Percentiles rank a stretch among this genome's conserved stretches.
Evolutionary conservation across 495 filamentous ascomycete species (phyloP).

Genomic region (Aspergillus mulundensis): DNA sequence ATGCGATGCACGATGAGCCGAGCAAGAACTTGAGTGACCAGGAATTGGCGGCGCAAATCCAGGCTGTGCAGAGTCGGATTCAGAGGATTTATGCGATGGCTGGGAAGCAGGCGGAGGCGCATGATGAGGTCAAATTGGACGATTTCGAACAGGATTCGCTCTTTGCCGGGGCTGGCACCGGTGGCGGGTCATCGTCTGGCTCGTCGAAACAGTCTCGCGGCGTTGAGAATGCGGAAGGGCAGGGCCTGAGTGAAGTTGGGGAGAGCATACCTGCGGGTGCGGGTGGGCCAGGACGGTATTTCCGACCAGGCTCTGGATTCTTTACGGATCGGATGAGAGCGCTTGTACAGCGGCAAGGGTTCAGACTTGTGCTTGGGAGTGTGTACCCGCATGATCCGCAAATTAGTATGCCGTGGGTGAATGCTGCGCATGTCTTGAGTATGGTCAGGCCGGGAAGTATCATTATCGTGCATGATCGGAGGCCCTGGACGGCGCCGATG

Average conservation of each 20-base stretch:
- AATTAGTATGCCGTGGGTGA: slow-evolving; percentile 60
- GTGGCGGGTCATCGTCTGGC: background rate
- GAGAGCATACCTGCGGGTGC: background rate
- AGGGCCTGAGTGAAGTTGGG: slow-evolving; percentile 27
- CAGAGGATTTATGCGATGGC: slow-evolving; percentile 12
- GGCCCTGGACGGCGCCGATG: slow-evolving; percentile 76
- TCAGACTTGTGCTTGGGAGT: slow-evolving; percentile 67
- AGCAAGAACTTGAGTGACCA: slow-evolving; percentile 43
- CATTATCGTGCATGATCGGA: slow-evolving; percentile 77
- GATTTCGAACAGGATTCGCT: background rate
- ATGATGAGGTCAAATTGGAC: slow-evolving; percentile 6
- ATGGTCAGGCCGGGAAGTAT: slow-evolving; percentile 72
- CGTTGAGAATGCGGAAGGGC: slow-evolving; percentile 19
- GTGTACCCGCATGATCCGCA: slow-evolving; percentile 88
- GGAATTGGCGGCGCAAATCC: slow-evolving; percentile 36
- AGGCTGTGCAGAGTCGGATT: slow-evolving; percentile 45
- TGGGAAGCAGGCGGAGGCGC: slow-evolving; percentile 5
- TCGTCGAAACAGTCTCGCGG: background rate
- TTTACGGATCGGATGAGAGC: slow-evolving; percentile 65
- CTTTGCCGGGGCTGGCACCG: background rate
- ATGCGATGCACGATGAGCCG: slow-evolving; percentile 81
- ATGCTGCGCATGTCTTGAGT: slow-evolving; percentile 74
- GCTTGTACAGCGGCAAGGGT: slow-evolving; percentile 52
- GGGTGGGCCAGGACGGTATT: slow-evolving; percentile 40
- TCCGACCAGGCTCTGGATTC: slow-evolving; percentile 77